Conservation (phyloP, 2,329 filamentous ascomycete species). For the Aspergillus sp. region DNA sequence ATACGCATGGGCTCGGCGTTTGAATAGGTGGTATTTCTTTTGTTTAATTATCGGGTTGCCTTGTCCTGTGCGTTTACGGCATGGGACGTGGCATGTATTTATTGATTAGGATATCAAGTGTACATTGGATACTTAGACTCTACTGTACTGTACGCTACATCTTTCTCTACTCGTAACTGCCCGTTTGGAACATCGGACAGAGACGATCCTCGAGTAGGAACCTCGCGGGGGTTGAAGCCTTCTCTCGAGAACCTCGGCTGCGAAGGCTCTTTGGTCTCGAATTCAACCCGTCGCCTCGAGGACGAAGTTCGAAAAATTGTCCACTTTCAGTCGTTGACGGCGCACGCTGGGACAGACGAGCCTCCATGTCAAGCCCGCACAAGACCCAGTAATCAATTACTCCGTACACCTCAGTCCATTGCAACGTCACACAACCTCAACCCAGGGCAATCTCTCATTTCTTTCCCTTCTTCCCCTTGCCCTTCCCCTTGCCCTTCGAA, state of each 20-base stretch:
- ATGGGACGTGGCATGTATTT: slow-evolving; percentile 26
- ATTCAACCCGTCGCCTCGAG: no score
- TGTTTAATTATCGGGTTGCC: slow-evolving; percentile 20
- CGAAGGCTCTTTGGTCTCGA: no score
- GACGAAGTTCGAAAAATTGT: no score
- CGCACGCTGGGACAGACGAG: no score
- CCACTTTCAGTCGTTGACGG: neutral
- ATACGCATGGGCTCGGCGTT: slow-evolving; percentile 44
- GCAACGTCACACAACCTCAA: neutral
- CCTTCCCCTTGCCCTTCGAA: slow-evolving; percentile 47
- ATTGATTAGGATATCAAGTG: slow-evolving; percentile 27
- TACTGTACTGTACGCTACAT: neutral
- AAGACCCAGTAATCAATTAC: neutral
- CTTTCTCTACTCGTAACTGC: neutral
- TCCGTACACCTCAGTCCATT: no score
- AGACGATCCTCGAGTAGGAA: no score
- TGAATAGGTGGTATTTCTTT: slow-evolving; percentile 24
- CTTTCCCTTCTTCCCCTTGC: slow-evolving; percentile 75
- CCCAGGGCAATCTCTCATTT: slow-evolving; percentile 52
- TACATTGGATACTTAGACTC: slow-evolving; percentile 26
- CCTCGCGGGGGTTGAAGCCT: no score
- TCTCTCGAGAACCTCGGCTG: no score
- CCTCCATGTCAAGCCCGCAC: neutral
- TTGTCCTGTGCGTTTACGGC: slow-evolving; percentile 15
- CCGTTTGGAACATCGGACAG: neutral